Base-by-base conservation (phyloP, 164 flowering plant genomes). In the Kalanchoe fedtschenkoi region DNA sequence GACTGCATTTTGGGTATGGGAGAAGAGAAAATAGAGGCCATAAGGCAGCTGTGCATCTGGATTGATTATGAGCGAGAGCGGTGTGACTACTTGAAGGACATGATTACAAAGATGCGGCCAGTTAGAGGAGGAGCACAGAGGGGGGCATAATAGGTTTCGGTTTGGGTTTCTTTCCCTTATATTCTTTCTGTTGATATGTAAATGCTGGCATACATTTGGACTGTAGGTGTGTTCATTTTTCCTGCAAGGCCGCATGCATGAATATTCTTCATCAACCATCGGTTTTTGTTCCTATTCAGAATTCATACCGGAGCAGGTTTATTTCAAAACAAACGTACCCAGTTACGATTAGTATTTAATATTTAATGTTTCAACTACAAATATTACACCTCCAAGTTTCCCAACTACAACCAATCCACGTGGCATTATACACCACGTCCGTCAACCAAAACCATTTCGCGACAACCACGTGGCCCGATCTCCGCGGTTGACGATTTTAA, bases 1-100 rank as follows among this genome's bases (percentile, higher is more conserved):
- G 75, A 68, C 10, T 75, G 71, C 7, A 65, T 78, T 2, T 19
- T 69, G 66, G 74, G 58, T 15, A 62, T 85, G 0, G 77, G 77
- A 35, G 88, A 84, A 56, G 87, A 84, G 76, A 87, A 87, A 68
- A 71, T 74, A 29, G 88, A 83, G 34, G 90, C 87, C 43, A 87
- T 87, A 2, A 81, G 82, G 76, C 95, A 87, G 69, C 71, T 87
- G 24, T 84, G 88, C 58, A 13, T 84, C 26, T 76, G 81, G 83
- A 73, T 77, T 17, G 90, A 85, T 51, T 80, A 83, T 72, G 85
- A 83, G 39, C 73, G 79, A 0, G 59, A 63, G 14, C 81, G 80
- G 1, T 72, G 56, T 26, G 82, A 78, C 56, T 62, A 76, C 68
- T 80, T 82, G 33, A 76, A 70, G 70, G 82, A 73, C 46, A 29